Conservation (phyloP, 257 asterid species). For the Lithospermum erythrorhizon region DNA sequence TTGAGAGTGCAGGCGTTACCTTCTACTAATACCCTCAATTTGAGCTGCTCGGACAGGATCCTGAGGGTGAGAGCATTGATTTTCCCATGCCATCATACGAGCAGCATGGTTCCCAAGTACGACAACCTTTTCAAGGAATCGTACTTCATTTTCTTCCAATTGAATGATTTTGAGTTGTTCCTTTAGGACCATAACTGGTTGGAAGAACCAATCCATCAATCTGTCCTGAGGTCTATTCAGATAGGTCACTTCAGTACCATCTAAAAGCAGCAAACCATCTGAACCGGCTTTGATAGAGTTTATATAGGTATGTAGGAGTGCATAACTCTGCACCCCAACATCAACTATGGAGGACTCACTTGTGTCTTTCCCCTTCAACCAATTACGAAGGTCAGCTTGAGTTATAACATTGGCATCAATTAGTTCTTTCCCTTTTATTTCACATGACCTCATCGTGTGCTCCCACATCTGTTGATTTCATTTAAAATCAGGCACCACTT, state of each 20-base stretch:
- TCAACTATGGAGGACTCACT: conserved; percentile 38
- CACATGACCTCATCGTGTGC: conserved; percentile 52
- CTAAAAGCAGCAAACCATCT: conserved; percentile 50
- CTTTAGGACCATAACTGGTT: conserved; percentile 73
- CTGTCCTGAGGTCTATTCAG: conserved; percentile 80
- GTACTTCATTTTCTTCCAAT: conserved; percentile 60
- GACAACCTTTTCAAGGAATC: conserved; percentile 53
- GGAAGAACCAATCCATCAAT: conserved; percentile 81
- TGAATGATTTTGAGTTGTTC: conserved; percentile 63
- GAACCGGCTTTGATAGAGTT: conserved; percentile 62
- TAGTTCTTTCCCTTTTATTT: conserved; percentile 52
- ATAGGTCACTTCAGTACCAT: conserved; percentile 62
- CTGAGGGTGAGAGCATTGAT: conserved; percentile 46
- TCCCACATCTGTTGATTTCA: conserved; percentile 62
- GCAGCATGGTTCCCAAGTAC: conserved; percentile 46
- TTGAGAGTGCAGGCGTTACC: conserved; percentile 27
- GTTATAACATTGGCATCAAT: conserved; percentile 43
- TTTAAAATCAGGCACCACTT: neutral
- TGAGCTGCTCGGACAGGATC: conserved; percentile 81
- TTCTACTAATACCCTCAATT: conserved; percentile 76
- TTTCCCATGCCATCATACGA: conserved; percentile 66
- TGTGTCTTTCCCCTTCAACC: conserved; percentile 59
- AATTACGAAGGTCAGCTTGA: conserved; percentile 56
- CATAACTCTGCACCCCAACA: conserved; percentile 64
- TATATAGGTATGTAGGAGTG: conserved; percentile 46